Conservation (phyloP, 352 stramenopile species). For the Pythium chondricola region DNA sequence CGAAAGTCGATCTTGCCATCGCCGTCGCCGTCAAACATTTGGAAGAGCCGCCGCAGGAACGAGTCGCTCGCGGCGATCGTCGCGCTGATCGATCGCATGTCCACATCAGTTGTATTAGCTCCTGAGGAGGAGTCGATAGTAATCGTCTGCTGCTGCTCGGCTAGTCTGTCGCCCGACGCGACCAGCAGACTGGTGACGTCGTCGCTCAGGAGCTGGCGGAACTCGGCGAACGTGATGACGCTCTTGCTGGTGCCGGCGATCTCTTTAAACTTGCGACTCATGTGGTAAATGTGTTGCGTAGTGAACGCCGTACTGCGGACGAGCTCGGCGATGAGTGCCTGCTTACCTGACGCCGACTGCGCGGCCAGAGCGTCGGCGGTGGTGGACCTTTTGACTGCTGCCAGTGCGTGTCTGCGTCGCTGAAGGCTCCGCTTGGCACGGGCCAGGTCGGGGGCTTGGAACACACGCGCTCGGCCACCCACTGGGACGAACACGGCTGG, state of each 20-base stretch:
- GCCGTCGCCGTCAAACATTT: slow-evolving; percentile 33
- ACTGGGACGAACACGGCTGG: slow-evolving; percentile 19
- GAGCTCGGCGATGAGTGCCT: slow-evolving; percentile 42
- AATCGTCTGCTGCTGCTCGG: slow-evolving; percentile 3
- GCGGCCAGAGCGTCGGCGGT: background rate
- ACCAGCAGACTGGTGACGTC: slow-evolving; percentile 22
- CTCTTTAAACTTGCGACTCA: slow-evolving; percentile 47
- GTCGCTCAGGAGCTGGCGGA: slow-evolving; percentile 33
- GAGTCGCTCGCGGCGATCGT: slow-evolving; percentile 41
- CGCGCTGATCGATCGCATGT: slow-evolving; percentile 28
- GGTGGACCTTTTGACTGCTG: background rate
- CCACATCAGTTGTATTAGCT: too few relatives aligned
- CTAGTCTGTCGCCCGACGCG: slow-evolving; percentile 10
- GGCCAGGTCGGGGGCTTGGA: slow-evolving; percentile 23
- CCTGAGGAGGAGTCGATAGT: too few relatives aligned
- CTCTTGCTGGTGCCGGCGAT: slow-evolving; percentile 28
- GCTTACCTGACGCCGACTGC: slow-evolving; percentile 20
- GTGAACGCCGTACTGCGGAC: slow-evolving; percentile 31
- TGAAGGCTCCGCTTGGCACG: slow-evolving; percentile 21
- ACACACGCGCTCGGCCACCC: slow-evolving; percentile 25
- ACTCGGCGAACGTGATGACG: slow-evolving; percentile 36
- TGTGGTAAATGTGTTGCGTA: slow-evolving; percentile 38
- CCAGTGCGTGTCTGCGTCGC: slow-evolving; percentile 20
- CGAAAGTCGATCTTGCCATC: slow-evolving; percentile 43
- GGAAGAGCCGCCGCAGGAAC: slow-evolving; percentile 36